Evolutionary conservation across 2,329 filamentous ascomycete genomes (phyloP), one percentile per base, ranked within the genome.

Genomic region (Botrytis medusae): DNA sequence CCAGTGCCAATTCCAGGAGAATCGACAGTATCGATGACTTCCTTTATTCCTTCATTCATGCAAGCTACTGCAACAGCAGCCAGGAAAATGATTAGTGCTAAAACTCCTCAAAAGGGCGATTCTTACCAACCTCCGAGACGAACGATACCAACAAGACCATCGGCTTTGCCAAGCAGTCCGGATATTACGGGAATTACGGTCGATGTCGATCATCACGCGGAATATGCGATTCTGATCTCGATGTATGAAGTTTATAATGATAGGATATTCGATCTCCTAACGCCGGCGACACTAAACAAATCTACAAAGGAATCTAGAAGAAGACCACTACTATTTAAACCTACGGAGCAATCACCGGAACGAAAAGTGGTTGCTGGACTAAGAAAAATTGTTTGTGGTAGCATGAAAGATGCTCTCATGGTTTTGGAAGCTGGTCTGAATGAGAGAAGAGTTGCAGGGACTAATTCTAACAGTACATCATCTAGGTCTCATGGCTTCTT

Each of bases 191-290:
- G 90, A 69, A 85, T 97, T 61, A 84, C 87, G 7, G 86, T 97
- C 0, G 86, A 89, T 0, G 85, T 90, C 65, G 92, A 95, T 75
- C 85, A 86, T 1, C 87, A 88, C 32, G 89, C 91, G 72, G 93
- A 97, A 77, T 98, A 98, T 78, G 92, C 92, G 7, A 90, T 99
- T 71, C 85, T 99, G 18, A 87, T 99, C 34, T 97, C 94, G 71
- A 99, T 99, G 95, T 98, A 98, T 82, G 96, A 99, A 82, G 95
- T 99, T 1, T 98, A 99, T 85, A 99, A 99, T 80, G 95, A 99
- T 83, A 91, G 95, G 51, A 98, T 99, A 77, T 98, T 97, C 81
- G 96, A 99, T 79, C 89, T 99, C 0, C 86, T 99, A 1, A 92
- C 92, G 0, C 88, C 89, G 0, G 87, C 88, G 4, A 83, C 86